phyloP scores from a whole-genome alignment of 2,329 filamentous ascomycete species.

The Bisporella sp. region DNA sequence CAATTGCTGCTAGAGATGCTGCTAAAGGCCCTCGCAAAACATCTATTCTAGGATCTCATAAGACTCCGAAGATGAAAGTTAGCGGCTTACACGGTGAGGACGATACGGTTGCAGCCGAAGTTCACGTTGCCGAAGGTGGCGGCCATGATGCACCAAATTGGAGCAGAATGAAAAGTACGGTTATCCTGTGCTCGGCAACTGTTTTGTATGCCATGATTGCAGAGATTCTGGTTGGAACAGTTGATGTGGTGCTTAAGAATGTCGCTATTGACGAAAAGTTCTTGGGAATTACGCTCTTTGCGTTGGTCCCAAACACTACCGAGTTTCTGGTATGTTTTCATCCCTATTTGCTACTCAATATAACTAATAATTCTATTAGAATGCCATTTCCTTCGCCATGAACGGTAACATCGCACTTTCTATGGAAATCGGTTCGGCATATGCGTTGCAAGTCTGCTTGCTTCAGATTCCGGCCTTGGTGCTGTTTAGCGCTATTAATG shows the following conservation, averaged over 20 bases:
- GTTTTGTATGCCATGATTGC: conserved; percentile 93
- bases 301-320: conserved; percentile 94
- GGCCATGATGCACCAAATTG: conserved; percentile 99
- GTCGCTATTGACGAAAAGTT: conserved; percentile 96
- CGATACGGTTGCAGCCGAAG: conserved; percentile 21
- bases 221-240: conserved; percentile 93
- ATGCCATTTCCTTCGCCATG: conserved; percentile 99
- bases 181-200: conserved; percentile 85
- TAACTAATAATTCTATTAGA: conserved; percentile 36
- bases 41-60: conserved; percentile 29
- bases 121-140: conserved; percentile 41
- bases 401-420: conserved; percentile 97
- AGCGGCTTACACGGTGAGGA: conserved; percentile 24
- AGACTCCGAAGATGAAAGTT: conserved; percentile 21
- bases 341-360: not conserved
- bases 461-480: conserved; percentile 91
- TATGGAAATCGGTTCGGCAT: conserved; percentile 98
- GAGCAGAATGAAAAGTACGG: conserved; percentile 82
- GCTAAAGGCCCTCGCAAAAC: conserved; percentile 44
- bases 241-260: conserved; percentile 89
- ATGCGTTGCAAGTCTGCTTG: conserved; percentile 91
- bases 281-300: conserved; percentile 91
- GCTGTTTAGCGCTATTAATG: conserved; percentile 77
- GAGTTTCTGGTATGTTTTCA: conserved; percentile 73
- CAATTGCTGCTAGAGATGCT: conserved; percentile 77